A percentile compares a stretch with the other conserved stretches of the same genome.
Conservation (phyloP, 2,329 filamentous ascomycete genomes). For the Pseudogymnoascus sp. region DNA sequence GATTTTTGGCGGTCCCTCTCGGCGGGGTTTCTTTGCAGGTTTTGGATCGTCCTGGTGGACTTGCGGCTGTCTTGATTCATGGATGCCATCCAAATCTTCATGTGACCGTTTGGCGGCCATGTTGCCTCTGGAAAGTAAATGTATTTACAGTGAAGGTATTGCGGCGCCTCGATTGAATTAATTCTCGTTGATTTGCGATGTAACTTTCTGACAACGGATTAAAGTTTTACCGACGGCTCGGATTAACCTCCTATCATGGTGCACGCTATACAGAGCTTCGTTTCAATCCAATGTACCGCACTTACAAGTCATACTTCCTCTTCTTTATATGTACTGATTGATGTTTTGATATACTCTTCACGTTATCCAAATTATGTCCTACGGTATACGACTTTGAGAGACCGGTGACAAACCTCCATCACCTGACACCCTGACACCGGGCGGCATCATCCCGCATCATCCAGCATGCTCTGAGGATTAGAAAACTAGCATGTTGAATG, state of each 20-base stretch:
- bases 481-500: neutral
- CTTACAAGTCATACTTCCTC: neutral
- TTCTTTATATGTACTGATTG: neutral
- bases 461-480: neutral
- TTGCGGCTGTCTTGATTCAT: slow-evolving; percentile 26
- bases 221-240: neutral
- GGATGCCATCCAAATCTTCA: slow-evolving; percentile 19
- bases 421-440: neutral
- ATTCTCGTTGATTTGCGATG: slow-evolving; percentile 1
- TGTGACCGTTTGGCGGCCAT: slow-evolving; percentile 26
- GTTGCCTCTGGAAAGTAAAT: slow-evolving; percentile 9
- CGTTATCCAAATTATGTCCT: no score
- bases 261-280: neutral
- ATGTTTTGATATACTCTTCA: neutral
- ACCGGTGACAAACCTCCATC: neutral
- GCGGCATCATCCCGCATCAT: neutral
- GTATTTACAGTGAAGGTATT: neutral
- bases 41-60: slow-evolving; percentile 19
- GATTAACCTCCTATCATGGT: neutral
- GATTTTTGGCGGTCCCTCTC: slow-evolving; percentile 18
- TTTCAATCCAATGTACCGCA: neutral
- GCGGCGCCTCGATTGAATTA: neutral
- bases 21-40: slow-evolving; percentile 26
- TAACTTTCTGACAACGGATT: slow-evolving; percentile 9
- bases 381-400: neutral